A percentile compares a stretch with the other conserved stretches of the same genome.
These are phyloP conservation scores for Ceratocystiopsis brevicomis DNA, from an alignment of 2,329 filamentous ascomycete genomes.

Conservation along the genomic window DNA sequence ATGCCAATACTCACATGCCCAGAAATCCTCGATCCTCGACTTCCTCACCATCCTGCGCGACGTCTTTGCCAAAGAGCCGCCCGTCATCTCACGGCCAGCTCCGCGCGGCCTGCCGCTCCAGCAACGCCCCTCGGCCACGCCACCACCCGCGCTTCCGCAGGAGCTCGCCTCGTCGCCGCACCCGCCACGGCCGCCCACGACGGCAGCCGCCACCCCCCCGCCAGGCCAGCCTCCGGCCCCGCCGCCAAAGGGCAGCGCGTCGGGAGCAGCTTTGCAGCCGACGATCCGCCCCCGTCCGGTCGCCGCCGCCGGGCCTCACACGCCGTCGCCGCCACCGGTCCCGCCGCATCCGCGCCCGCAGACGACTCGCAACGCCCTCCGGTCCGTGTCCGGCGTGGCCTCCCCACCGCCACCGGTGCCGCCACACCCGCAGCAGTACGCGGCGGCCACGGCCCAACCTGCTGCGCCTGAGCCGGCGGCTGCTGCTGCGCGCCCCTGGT, in stretches of 20 bases:
- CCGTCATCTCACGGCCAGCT: slow-evolving; percentile 57
- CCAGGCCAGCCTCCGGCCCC: slow-evolving; percentile 24
- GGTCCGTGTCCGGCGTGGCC: neutral
- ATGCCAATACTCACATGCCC: neutral
- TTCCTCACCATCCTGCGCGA: slow-evolving; percentile 68
- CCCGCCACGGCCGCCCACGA: no score
- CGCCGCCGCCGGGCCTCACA: neutral
- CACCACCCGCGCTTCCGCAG: slow-evolving; percentile 49
- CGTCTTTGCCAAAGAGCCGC: slow-evolving; percentile 86
- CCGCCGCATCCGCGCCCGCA: slow-evolving; percentile 5
- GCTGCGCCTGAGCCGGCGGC: no score
- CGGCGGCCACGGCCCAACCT: no score
- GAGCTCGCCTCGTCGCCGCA: slow-evolving; percentile 26
- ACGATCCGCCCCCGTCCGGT: no score
- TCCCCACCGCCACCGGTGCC: slow-evolving; percentile 2
- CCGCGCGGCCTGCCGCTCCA: slow-evolving; percentile 13
- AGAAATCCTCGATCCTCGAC: slow-evolving; percentile 71
- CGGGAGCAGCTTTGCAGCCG: no score
- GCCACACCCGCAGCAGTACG: no score
- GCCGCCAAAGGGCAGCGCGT: slow-evolving; percentile 30
- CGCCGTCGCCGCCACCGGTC: slow-evolving; percentile 5
- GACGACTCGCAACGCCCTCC: neutral
- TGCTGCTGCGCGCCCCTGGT: no score
- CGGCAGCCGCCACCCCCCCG: slow-evolving; percentile 6
- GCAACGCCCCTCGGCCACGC: slow-evolving; percentile 18